A percentile compares a stretch with the other conserved stretches of the same genome.
Evolutionary conservation across 805 yeast species (phyloP).

Genomic region (Priceomyces fermenticarens): DNA sequence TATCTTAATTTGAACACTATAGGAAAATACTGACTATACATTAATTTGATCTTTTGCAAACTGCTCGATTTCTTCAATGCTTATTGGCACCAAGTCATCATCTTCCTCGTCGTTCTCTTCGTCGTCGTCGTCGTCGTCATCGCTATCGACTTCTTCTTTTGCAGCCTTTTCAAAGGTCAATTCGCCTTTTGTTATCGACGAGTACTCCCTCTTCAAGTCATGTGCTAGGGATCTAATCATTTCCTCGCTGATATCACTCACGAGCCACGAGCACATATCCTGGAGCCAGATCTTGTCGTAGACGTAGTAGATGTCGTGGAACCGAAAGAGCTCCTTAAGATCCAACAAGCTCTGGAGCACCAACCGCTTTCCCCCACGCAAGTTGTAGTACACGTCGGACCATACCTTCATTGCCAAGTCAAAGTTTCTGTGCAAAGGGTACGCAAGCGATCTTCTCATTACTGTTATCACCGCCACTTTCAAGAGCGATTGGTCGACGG

Average conservation of each 20-base stretch:
- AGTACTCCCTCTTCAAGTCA: constrained; percentile 51
- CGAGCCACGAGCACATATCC: constrained; percentile 75
- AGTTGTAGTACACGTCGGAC: constrained; percentile 66
- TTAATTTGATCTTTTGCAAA: not conserved
- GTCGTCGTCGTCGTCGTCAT: constrained; percentile 11
- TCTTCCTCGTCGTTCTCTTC: constrained; percentile 15
- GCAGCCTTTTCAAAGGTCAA: constrained; percentile 53
- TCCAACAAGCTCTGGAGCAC: constrained; percentile 60
- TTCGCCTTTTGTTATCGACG: constrained; percentile 37
- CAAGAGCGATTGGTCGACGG: constrained; percentile 33
- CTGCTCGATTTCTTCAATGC: constrained; percentile 49
- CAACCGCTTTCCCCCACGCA: constrained; percentile 67
- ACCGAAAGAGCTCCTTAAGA: constrained; percentile 70
- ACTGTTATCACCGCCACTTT: constrained; percentile 57
- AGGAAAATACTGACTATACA: too few relatives aligned
- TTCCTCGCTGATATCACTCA: constrained; percentile 58
- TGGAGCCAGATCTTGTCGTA: constrained; percentile 75
- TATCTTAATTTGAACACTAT: too few relatives aligned
- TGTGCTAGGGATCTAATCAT: constrained; percentile 62
- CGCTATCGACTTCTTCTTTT: constrained; percentile 13
- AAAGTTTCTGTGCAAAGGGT: constrained; percentile 77
- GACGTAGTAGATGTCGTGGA: constrained; percentile 80
- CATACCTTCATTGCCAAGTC: constrained; percentile 59
- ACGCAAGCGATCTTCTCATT: constrained; percentile 69
- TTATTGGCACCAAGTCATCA: constrained; percentile 36